Evolutionary conservation across 805 yeast genomes (phyloP), one percentile per base, ranked within the genome.

Genomic region (Yarrowia keelungensis): DNA sequence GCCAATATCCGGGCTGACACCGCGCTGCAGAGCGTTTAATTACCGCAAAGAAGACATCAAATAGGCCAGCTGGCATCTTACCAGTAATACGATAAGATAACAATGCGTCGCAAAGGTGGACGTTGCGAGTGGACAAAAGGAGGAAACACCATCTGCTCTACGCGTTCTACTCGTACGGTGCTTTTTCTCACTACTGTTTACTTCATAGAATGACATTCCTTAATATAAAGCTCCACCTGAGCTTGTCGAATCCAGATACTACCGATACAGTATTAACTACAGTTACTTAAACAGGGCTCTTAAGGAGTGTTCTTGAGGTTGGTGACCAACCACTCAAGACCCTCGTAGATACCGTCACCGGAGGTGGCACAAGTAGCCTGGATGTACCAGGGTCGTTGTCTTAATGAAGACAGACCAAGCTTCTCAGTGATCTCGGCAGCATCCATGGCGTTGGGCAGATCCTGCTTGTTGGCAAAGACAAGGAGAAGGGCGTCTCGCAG

Each of bases 341-440:
- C 98, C 84, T 92, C 97, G 81, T 92, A 90, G 79, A 92, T 85
- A 85, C 98, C 98, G 81, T 93, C 98, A 84, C 98, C 99, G 72
- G 98, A 91, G 74, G 98, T 94, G 75, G 99, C 99, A 85, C 98
- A 93, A 73, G 98, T 91, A 75, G 99, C 92, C 85, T 94, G 98
- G 80, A 95, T 94, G 84, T 90, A 94, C 99, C 99, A 95, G 78
- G 97, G 97, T 84, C 98, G 91, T 85, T 93, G 97, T 86, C 97
- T 90, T 81, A 95, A 89, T 69, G 97, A 91, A 81, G 93, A 97
- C 79, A 94, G 89, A 73, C 97, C 98, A 78, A 94, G 87, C 83
- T 92, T 92, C 83, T 92, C 97, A 75, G 98, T 92, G 81, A 94
- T 91, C 85, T 94, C 98, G 74, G 97, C 97, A 74, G 98, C 97